phyloP scores from a whole-genome alignment of 2,329 filamentous ascomycete genomes.

The Cordyceps pruinosa region DNA sequence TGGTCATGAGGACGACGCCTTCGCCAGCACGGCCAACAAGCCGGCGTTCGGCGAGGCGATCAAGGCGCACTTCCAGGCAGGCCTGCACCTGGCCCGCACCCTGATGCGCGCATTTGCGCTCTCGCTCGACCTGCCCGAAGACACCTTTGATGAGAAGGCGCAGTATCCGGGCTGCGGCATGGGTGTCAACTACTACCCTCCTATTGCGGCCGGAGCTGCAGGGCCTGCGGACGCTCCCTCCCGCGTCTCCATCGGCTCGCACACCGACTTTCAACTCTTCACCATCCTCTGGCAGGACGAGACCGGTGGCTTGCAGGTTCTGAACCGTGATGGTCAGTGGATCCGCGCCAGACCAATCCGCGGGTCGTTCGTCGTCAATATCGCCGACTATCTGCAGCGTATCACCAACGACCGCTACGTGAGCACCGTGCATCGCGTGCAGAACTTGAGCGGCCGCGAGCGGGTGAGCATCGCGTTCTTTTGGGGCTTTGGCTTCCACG shows the following conservation, averaged over 20 bases:
- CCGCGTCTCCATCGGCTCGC: slow-evolving; percentile 38
- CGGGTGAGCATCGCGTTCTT: slow-evolving; percentile 41
- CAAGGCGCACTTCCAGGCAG: slow-evolving; percentile 40
- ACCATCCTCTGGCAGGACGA: slow-evolving; percentile 40
- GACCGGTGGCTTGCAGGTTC: slow-evolving; percentile 36
- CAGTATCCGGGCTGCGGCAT: slow-evolving; percentile 41
- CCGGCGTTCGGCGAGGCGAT: slow-evolving; percentile 41
- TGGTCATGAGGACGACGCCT: slow-evolving; percentile 43
- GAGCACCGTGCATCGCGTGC: slow-evolving; percentile 42
- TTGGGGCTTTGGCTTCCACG: slow-evolving; percentile 35
- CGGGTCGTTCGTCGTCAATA: slow-evolving; percentile 43
- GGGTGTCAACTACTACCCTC: slow-evolving; percentile 35
- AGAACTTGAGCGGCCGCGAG: slow-evolving; percentile 33
- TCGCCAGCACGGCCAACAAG: slow-evolving; percentile 42
- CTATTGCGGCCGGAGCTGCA: slow-evolving; percentile 14
- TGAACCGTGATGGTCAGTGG: slow-evolving; percentile 34
- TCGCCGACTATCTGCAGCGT: slow-evolving; percentile 44
- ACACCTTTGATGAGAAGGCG: slow-evolving; percentile 48
- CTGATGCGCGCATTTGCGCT: slow-evolving; percentile 48
- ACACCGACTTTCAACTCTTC: slow-evolving; percentile 48
- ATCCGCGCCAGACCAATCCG: slow-evolving; percentile 33
- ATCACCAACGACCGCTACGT: slow-evolving; percentile 44
- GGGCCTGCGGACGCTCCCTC: not conserved
- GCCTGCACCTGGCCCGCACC: slow-evolving; percentile 43
- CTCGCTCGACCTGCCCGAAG: slow-evolving; percentile 44